Conservation (phyloP, 768 basidiomycete species). For the Termitomyces bulborhizus region DNA sequence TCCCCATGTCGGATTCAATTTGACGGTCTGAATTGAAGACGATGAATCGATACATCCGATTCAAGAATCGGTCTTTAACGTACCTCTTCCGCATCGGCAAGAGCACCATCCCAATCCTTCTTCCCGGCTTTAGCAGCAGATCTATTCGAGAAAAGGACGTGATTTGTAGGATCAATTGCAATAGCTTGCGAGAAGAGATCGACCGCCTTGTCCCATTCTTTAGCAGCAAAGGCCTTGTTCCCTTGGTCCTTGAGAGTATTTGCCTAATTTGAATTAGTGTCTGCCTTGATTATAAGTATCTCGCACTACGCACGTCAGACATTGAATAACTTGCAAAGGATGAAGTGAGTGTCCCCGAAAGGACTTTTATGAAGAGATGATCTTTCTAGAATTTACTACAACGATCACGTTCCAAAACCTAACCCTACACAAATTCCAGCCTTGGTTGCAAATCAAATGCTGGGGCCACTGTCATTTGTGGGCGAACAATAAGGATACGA, state of each 20-base stretch:
- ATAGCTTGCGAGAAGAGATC: slow-evolving; percentile 80
- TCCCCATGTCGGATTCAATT: slow-evolving; percentile 73
- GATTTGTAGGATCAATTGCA: slow-evolving; percentile 73
- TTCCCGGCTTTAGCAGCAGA: slow-evolving; percentile 89
- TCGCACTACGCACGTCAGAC: slow-evolving; percentile 30
- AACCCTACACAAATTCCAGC: slow-evolving; percentile 9
- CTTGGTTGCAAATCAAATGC: too few relatives aligned
- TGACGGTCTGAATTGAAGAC: slow-evolving; percentile 53
- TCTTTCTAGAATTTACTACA: slow-evolving; percentile 23
- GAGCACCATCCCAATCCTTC: slow-evolving; percentile 67
- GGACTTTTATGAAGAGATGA: slow-evolving; percentile 14
- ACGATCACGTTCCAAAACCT: slow-evolving; percentile 21
- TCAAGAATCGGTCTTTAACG: slow-evolving; percentile 13
- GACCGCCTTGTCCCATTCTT: slow-evolving; percentile 87
- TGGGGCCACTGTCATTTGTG: background rate
- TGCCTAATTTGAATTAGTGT: slow-evolving; percentile 20
- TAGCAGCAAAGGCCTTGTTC: slow-evolving; percentile 93
- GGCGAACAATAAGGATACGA: slow-evolving; percentile 8
- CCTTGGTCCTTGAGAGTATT: slow-evolving; percentile 82
- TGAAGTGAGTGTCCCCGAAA: slow-evolving; percentile 15
- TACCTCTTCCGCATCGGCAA: slow-evolving; percentile 90
- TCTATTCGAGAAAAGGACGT: slow-evolving; percentile 89
- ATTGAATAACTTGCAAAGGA: slow-evolving; percentile 18
- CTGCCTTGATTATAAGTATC: background rate
- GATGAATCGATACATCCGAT: slow-evolving; percentile 12